phyloP scores from a whole-genome alignment of 2,329 filamentous ascomycete species.

The Pseudogymnoascus sp. region DNA sequence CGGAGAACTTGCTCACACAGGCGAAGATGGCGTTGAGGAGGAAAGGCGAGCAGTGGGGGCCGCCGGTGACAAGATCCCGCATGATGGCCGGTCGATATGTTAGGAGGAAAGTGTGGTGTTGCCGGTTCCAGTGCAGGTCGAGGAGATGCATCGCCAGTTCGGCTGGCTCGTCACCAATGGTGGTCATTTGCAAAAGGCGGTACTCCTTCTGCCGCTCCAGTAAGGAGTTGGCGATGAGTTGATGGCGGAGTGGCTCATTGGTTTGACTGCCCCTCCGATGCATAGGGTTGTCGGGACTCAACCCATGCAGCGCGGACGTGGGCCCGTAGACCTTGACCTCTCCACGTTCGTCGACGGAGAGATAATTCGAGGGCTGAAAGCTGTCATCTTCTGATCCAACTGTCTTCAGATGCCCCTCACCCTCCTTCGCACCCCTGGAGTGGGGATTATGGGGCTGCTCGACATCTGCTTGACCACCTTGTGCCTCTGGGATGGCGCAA shows the following conservation, averaged over 20 bases:
- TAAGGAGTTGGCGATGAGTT: slow-evolving; percentile 15
- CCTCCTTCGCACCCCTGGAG: not conserved
- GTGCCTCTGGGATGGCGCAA: not conserved
- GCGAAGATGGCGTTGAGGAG: slow-evolving; percentile 33
- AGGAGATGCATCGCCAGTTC: slow-evolving; percentile 32
- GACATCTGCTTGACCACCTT: not conserved
- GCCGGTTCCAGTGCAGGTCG: slow-evolving; percentile 34
- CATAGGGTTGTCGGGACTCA: slow-evolving; percentile 2
- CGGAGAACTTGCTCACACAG: slow-evolving; percentile 24
- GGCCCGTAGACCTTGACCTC: slow-evolving; percentile 13
- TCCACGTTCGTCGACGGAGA: slow-evolving; percentile 13
- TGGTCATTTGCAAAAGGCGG: slow-evolving; percentile 18
- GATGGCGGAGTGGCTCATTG: slow-evolving; percentile 7
- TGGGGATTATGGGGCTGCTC: not conserved
- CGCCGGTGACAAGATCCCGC: slow-evolving; percentile 29
- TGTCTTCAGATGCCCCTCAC: not conserved
- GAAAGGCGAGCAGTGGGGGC: slow-evolving; percentile 32
- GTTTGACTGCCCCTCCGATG: not conserved
- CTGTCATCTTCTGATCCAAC: slow-evolving; percentile 8
- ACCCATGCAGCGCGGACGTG: slow-evolving; percentile 10
- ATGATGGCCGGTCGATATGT: slow-evolving; percentile 34
- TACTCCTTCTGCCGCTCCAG: slow-evolving; percentile 13
- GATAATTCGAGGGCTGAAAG: slow-evolving; percentile 8
- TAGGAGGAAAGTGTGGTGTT: slow-evolving; percentile 32
- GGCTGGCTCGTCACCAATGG: slow-evolving; percentile 22